Conservation (phyloP, 169 alveolate genomes). For the Eimeria tenella region DNA sequence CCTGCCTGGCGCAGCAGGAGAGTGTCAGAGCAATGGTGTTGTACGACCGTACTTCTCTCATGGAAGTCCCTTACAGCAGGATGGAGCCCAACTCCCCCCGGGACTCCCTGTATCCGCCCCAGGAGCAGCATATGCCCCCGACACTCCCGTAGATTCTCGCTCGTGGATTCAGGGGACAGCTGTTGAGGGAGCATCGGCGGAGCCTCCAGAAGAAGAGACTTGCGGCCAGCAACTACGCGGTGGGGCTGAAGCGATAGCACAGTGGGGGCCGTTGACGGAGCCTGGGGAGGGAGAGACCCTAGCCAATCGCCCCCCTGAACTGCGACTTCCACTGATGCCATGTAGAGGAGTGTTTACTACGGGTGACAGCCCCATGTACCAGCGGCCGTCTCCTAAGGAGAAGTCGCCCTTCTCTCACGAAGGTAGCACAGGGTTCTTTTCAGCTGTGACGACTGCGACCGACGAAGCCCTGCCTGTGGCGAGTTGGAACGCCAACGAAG, state of each 20-base stretch:
- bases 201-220: neutral
- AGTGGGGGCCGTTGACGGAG: constrained; percentile 13
- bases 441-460: constrained; percentile 50
- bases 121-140: constrained; percentile 11
- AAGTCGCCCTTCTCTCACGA: constrained; percentile 30
- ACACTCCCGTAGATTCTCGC: neutral
- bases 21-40: constrained; percentile 25
- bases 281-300: neutral
- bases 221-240: neutral
- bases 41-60: constrained; percentile 13
- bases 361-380: constrained; percentile 61
- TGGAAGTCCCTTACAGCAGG: constrained; percentile 33
- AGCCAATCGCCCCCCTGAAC: constrained; percentile 5
- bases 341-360: constrained; percentile 60
- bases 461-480: constrained; percentile 49
- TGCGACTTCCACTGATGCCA: constrained; percentile 51
- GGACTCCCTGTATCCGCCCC: constrained; percentile 12
- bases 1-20: neutral
- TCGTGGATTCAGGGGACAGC: constrained; percentile 12
- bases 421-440: constrained; percentile 46
- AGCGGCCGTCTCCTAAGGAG: constrained; percentile 43
- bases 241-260: neutral
- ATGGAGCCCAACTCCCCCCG: neutral
- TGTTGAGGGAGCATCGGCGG: neutral
- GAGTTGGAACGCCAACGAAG: constrained; percentile 16